These are phyloP conservation scores for Aspergillus novofumigatus DNA, from an alignment of 2,329 filamentous ascomycete genomes.

Conservation along the genomic window DNA sequence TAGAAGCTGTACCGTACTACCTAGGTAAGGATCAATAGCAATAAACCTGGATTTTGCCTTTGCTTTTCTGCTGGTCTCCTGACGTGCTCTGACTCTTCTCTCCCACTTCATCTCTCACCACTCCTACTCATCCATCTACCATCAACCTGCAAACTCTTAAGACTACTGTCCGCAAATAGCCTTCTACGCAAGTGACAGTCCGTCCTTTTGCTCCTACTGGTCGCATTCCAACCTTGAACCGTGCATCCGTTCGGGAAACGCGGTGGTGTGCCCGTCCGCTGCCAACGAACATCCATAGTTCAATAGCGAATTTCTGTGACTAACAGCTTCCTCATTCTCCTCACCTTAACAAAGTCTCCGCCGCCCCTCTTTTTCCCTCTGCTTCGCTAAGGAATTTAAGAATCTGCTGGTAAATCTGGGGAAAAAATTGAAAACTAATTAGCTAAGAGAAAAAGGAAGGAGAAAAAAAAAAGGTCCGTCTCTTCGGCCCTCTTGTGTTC, in stretches of 20 bases:
- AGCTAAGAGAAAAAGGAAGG: not conserved
- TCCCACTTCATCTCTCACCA: not conserved
- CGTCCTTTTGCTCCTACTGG: no score
- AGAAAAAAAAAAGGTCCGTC: not conserved
- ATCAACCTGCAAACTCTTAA: no score
- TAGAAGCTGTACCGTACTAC: not conserved
- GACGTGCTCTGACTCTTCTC: not conserved
- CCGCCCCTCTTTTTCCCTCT: constrained; percentile 18
- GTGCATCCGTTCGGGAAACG: constrained; percentile 11
- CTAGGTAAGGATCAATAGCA: not conserved
- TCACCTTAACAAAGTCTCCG: constrained; percentile 11
- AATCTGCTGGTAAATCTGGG: constrained; percentile 25
- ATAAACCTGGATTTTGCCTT: not conserved
- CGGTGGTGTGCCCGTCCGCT: constrained; percentile 12
- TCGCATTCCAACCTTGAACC: constrained; percentile 2
- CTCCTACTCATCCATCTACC: no score
- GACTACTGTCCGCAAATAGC: no score
- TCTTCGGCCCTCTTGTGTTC: not conserved
- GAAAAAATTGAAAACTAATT: constrained; percentile 19
- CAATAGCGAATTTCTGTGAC: constrained; percentile 25
- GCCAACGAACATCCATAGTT: not conserved
- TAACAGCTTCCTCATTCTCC: constrained; percentile 29
- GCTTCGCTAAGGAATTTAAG: not conserved
- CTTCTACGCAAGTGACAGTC: no score
- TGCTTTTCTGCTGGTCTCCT: not conserved